Base-by-base conservation (phyloP, 495 filamentous ascomycete species). In the Lasiosphaeria ovina region DNA sequence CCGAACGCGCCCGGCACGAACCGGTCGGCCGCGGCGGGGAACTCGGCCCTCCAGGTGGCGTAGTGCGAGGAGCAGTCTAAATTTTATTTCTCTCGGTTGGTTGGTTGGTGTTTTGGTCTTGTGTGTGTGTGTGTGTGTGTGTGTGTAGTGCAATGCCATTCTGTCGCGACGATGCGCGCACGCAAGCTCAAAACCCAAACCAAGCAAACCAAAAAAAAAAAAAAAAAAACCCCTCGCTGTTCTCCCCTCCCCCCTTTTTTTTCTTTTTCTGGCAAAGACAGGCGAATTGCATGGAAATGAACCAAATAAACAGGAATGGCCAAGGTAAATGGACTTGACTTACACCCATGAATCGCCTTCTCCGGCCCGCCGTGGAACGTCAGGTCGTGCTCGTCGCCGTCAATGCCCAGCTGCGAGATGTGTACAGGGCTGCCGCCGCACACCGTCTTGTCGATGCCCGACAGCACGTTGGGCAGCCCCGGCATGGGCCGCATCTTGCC, bases 331-430 rank as follows among this genome's bases (percentile, higher is more conserved):
- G 24, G 24, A 24, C 24, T 24, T 24, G 47, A 62, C 72, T 66
- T 64, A 78, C 78, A 86, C 42, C 81, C 81, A 56, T 84, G 81
- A 35, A 86, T 71, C 3, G 83, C 83, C 65, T 84, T 84, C 55
- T 86, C 83, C 0, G 62, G 58, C 0, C 80, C 81, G 40, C 82
- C 81, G 59, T 85, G 83, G 48, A 80, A 81, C 0, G 76, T 78
- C 6, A 73, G 74, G 61, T 83, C 83, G 50, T 85, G 83, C 65
- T 85, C 83, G 59, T 85, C 83, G 55, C 71, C 74, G 32, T 78
- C 75, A 17, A 84, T 70, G 3, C 83, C 83, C 7, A 74, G 51
- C 33, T 64, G 70, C 14, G 71, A 69, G 56, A 83, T 74, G n/a
- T 68, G 65, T 11, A 83, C 70, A 8, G 73, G 72, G 4, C 72